Conservation (phyloP, 1,284 basidiomycete genomes). For the Stereum hirsutum region DNA sequence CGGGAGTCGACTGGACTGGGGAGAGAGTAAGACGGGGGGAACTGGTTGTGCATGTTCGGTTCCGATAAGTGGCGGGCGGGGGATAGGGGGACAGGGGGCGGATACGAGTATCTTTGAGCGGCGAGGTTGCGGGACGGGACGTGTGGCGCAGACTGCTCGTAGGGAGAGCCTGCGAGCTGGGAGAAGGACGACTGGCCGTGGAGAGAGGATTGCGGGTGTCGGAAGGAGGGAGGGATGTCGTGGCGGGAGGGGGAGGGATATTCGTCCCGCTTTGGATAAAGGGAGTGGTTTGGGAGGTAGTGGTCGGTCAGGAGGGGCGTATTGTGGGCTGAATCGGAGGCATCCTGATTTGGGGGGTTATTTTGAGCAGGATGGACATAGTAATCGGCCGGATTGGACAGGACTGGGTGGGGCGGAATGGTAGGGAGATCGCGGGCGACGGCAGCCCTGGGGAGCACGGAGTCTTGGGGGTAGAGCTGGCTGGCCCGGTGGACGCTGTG, state of each 20-base stretch:
- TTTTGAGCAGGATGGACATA: background rate
- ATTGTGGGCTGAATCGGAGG: background rate
- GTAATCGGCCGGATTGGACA: background rate
- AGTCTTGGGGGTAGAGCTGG: conserved; percentile 8
- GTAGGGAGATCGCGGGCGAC: conserved; percentile 2
- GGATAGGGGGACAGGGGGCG: conserved; percentile 4
- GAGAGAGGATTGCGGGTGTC: conserved; percentile 8
- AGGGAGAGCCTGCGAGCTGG: conserved; percentile 4
- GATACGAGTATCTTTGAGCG: conserved; percentile 5
- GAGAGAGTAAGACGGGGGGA: background rate
- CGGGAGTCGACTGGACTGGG: background rate
- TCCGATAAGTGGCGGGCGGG: conserved; percentile 9
- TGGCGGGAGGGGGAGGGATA: conserved; percentile 5
- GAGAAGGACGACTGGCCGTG: conserved; percentile 8
- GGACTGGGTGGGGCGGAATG: background rate
- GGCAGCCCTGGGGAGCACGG: conserved; percentile 7
- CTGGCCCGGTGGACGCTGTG: no score
- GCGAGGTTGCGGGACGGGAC: conserved; percentile 2
- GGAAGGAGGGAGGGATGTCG: conserved; percentile 10
- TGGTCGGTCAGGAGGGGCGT: background rate
- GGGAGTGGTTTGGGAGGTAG: conserved; percentile 6
- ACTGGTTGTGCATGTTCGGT: background rate
- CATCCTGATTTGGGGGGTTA: background rate
- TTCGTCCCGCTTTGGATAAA: conserved; percentile 1
- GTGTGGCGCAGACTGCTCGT: conserved; percentile 4